Conservation (phyloP, 2,329 filamentous ascomycete genomes). For the Aciculosporium take region DNA sequence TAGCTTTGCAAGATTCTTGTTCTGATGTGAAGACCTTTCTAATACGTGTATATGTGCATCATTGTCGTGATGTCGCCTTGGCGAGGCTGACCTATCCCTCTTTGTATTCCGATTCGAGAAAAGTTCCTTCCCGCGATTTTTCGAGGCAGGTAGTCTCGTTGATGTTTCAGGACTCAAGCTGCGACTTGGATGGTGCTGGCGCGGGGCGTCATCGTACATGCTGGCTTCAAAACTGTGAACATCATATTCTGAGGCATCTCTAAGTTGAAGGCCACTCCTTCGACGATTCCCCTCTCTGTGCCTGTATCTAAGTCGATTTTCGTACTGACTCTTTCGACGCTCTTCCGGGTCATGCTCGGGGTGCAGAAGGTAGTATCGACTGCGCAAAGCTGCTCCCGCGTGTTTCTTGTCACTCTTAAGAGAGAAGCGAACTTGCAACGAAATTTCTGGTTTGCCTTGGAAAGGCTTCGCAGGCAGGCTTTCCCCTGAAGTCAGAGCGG, state of each 20-base stretch:
- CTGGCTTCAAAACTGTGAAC: slow-evolving; percentile 53
- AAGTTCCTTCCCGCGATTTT: slow-evolving; percentile 46
- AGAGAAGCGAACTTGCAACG: slow-evolving; percentile 60
- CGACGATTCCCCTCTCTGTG: slow-evolving; percentile 33
- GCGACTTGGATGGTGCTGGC: slow-evolving; percentile 13
- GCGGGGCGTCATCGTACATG: slow-evolving; percentile 64
- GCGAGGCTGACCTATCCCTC: slow-evolving; percentile 39
- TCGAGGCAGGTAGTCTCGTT: slow-evolving; percentile 15
- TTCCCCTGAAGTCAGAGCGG: slow-evolving; percentile 45
- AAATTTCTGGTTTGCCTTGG: slow-evolving; percentile 51
- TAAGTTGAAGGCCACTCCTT: slow-evolving; percentile 17
- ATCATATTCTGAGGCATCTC: slow-evolving; percentile 32
- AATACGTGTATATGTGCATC: slow-evolving; percentile 24
- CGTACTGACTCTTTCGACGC: slow-evolving; percentile 43
- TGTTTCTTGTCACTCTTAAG: slow-evolving; percentile 67
- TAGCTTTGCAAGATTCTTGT: slow-evolving; percentile 19
- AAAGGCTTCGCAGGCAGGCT: slow-evolving; percentile 55
- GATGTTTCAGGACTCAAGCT: slow-evolving; percentile 16
- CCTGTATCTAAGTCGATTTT: slow-evolving; percentile 47
- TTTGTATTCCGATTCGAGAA: slow-evolving; percentile 33
- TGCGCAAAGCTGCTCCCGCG: slow-evolving; percentile 61
- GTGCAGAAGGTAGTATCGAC: slow-evolving; percentile 83
- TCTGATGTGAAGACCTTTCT: slow-evolving; percentile 20
- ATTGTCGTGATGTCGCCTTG: slow-evolving; percentile 27
- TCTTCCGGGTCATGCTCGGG: slow-evolving; percentile 78